A percentile compares a stretch with the other conserved stretches of the same genome.
Conservation (phyloP, 148 eudicot species). For the Rhododendron ovatum region DNA sequence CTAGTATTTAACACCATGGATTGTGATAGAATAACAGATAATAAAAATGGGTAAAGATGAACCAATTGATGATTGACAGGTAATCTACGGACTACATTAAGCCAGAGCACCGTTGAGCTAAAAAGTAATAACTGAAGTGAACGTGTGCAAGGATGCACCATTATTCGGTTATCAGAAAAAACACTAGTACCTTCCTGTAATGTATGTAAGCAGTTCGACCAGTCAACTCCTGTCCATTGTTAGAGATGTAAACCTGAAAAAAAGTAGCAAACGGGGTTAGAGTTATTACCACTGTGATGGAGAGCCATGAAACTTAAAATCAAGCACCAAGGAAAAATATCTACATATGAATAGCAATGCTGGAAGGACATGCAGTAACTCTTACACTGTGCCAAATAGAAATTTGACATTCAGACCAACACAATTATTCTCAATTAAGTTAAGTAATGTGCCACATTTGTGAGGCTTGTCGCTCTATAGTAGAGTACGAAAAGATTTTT, state of each 20-base stretch:
- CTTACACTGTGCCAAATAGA: not conserved
- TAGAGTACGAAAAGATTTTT: not conserved
- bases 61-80: not conserved
- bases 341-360: not conserved
- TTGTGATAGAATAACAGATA: not conserved
- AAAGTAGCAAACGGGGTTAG: not conserved
- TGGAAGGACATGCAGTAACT: not conserved
- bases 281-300: not conserved
- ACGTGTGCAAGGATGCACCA: not conserved
- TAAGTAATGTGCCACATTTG: not conserved
- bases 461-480: not conserved
- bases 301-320: not conserved
- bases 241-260: constrained; percentile 70
- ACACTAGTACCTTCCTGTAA: constrained; percentile 60
- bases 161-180: not conserved
- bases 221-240: constrained; percentile 64
- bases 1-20: not conserved
- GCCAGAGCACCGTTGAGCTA: not conserved
- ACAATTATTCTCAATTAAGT: not conserved
- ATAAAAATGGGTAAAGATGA: not conserved
- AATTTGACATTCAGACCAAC: not conserved
- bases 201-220: constrained; percentile 73
- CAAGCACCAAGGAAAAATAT: not conserved
- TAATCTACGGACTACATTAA: not conserved
- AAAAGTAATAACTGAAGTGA: not conserved